These are phyloP conservation scores for Macrolepiota albuminosa DNA, from an alignment of 768 basidiomycete species.

Conservation along the genomic window DNA sequence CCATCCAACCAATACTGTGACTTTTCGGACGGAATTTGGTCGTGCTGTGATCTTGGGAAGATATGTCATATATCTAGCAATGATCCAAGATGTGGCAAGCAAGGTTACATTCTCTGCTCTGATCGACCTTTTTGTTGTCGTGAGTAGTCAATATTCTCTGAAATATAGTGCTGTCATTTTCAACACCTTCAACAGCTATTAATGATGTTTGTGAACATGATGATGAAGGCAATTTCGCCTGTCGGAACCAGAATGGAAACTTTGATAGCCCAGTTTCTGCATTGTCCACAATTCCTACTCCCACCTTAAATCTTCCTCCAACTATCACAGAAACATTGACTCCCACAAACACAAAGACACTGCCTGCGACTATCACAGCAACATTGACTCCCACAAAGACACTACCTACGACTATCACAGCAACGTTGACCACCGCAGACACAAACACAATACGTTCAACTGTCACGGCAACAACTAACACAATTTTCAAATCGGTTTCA, in stretches of 20 bases:
- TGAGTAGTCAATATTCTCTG: neutral
- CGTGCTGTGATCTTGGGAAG: neutral
- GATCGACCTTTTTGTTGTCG: conserved; percentile 1
- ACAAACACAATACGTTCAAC: neutral
- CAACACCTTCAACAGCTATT: neutral
- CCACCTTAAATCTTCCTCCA: neutral
- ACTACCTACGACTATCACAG: neutral
- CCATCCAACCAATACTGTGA: neutral
- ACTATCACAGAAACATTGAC: neutral
- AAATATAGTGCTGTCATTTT: neutral
- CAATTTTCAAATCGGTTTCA: neutral
- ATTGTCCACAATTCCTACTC: neutral
- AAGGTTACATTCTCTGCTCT: neutral
- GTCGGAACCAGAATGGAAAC: neutral
- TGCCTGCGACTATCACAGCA: neutral
- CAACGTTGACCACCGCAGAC: neutral
- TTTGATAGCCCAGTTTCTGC: neutral
- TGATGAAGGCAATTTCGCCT: neutral
- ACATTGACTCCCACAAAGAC: neutral
- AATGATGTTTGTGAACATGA: neutral
- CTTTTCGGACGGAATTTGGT: neutral
- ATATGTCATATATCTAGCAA: neutral
- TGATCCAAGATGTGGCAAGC: neutral
- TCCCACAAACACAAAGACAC: neutral
- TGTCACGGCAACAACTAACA: neutral